Base-by-base conservation (phyloP, 352 stramenopile genomes). In the Phytophthora constricta region DNA sequence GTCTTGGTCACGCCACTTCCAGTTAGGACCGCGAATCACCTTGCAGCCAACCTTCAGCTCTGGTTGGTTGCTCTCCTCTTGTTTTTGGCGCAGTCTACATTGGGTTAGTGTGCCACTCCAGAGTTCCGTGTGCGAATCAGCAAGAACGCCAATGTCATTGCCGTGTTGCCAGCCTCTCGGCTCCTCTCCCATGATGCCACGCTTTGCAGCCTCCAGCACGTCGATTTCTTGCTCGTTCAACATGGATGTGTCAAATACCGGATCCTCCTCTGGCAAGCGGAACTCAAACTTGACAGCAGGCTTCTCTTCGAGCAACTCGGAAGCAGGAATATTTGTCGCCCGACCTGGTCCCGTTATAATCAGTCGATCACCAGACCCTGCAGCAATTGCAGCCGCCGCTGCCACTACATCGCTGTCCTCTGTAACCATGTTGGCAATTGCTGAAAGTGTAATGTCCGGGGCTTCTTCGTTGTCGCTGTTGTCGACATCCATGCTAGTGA, bases 1-100 rank as follows among this genome's bases (percentile, higher is more conserved):
- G 48, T 97, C 89, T 84, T 97, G 87, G 48, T 97, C 89, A 20
- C 86, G 75, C 88, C 89, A 95, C 66, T 96, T 96, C 89, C 89
- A 97, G 65, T 95, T 92, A 17, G 90, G 90, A 31, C 90, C 90
- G n/a, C 90, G 89, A 68, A 93, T 91, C 14, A 97, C 90, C 45
- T 93, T 91, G 64, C 86, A 95, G 1, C 90, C 90, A 20, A 97
- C 84, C 13, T 76, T 85, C 1, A 96, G 73, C 34, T 92, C 77
- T 0, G 83, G 82, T 54, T 87, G 61, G 20, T 74, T 76, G 20
- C 69, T 70, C 10, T 80, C 76, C 17, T 87, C 74, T 45, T 79
- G 61, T 20, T 82, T 74, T 20, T 83, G 65, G 1, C 68, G 64
- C 10, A 95, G 57, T 53, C 77, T 82, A 28, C 84, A 88, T 64